Percentiles rank a stretch among this genome's conserved stretches.
Conservation (phyloP, 208 protist species). For the Herpetomonas tarakana region DNA sequence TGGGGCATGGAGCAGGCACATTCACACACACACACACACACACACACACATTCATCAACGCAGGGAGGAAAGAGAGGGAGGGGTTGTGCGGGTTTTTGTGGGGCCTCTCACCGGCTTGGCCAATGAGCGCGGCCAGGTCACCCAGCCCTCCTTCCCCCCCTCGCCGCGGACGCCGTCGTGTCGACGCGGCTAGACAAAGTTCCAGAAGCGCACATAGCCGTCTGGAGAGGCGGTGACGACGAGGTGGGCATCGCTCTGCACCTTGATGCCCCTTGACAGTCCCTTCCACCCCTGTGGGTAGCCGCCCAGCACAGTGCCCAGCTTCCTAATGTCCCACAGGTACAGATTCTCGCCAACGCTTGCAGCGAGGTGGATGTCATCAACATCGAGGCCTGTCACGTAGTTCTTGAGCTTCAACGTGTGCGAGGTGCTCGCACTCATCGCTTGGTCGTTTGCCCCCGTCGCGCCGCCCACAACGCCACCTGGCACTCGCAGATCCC, state of each 20-base stretch:
- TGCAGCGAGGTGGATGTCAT: slow-evolving; percentile 71
- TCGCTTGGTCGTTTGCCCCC: neutral
- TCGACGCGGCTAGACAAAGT: slow-evolving; percentile 74
- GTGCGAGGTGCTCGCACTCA: slow-evolving; percentile 44
- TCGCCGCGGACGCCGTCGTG: too few species aligned
- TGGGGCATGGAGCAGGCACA: neutral
- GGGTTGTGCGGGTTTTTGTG: too few species aligned
- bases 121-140: too few species aligned
- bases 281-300: slow-evolving; percentile 79
- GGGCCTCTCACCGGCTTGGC: too few species aligned
- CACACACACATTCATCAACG: slow-evolving; percentile 8
- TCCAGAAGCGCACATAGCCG: slow-evolving; percentile 77
- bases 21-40: slow-evolving; percentile 3
- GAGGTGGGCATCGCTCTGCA: slow-evolving; percentile 37
- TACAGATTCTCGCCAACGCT: slow-evolving; percentile 82
- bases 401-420: slow-evolving; percentile 80
- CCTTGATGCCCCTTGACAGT: slow-evolving; percentile 68
- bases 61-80: too few species aligned
- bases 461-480: slow-evolving; percentile 21
- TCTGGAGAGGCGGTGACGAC: slow-evolving; percentile 81
- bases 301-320: slow-evolving; percentile 67
- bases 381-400: slow-evolving; percentile 75
- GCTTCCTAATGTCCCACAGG: slow-evolving; percentile 78
- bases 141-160: too few species aligned
- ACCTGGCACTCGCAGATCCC: slow-evolving; percentile 64